Percentiles rank a stretch among this genome's conserved stretches.
Evolutionary conservation across 176 grass and related monocot genomes (phyloP).

Genomic region (Saccharum officinarum): DNA sequence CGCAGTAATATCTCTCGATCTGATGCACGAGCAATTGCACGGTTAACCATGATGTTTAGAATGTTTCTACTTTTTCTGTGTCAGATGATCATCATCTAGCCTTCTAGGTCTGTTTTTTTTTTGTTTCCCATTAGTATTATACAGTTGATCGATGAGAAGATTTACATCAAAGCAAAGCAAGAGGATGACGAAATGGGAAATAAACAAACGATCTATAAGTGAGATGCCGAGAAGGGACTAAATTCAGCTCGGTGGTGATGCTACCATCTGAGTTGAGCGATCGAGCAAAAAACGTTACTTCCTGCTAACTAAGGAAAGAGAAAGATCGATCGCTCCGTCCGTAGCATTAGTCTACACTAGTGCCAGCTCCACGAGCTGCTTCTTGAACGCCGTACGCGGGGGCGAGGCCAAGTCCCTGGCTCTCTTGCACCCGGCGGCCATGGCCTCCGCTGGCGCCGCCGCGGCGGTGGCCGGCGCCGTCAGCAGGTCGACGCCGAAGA

Average conservation of each 20-base stretch:
- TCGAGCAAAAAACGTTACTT: slow-evolving; percentile 10
- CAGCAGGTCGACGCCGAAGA: slow-evolving; percentile 79
- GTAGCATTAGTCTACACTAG: slow-evolving; percentile 29
- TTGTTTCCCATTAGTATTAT: slow-evolving; percentile 30
- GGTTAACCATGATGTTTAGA: background rate
- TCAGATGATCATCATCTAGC: slow-evolving; percentile 27
- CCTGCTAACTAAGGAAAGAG: background rate
- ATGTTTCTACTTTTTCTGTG: background rate
- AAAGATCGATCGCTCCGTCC: slow-evolving; percentile 20
- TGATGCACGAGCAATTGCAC: background rate
- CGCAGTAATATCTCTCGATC: background rate
- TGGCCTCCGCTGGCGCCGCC: background rate
- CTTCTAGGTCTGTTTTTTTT: slow-evolving; percentile 10
- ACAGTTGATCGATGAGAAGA: slow-evolving; percentile 22
- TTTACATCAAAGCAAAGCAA: slow-evolving; percentile 44
- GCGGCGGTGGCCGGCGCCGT: background rate
- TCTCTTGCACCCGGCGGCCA: slow-evolving; percentile 45
- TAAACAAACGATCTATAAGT: slow-evolving; percentile 9
- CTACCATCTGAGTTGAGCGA: slow-evolving; percentile 26
- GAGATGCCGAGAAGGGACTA: slow-evolving; percentile 16
- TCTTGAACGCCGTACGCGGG: slow-evolving; percentile 60
- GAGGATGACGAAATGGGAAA: slow-evolving; percentile 20
- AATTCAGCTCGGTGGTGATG: background rate
- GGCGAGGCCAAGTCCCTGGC: slow-evolving; percentile 25
- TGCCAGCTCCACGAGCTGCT: slow-evolving; percentile 59